Evolutionary conservation across 352 stramenopile species (phyloP).

Genomic region (Globisporangium canariense): DNA sequence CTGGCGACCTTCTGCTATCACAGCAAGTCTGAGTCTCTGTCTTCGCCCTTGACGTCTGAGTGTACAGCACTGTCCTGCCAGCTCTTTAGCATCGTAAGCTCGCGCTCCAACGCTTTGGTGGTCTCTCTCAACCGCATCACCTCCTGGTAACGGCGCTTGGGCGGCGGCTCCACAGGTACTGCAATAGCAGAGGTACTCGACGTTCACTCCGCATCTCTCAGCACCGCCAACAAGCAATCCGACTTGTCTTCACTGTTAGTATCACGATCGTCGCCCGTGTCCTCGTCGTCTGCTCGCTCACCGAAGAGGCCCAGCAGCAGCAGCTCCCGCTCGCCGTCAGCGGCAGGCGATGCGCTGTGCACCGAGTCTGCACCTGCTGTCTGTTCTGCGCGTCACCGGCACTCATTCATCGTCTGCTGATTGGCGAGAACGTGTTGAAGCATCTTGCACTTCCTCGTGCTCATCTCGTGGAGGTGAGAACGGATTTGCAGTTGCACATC

Average conservation of each 20-base stretch:
- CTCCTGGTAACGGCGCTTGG: constrained; percentile 4
- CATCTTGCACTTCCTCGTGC: no score
- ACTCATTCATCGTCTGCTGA: no score
- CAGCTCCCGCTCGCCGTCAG: no score
- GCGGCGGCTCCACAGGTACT: neutral
- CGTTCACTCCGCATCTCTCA: neutral
- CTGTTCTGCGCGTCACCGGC: no score
- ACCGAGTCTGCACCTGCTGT: no score
- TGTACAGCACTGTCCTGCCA: neutral
- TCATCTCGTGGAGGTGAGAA: no score
- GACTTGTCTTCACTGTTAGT: neutral
- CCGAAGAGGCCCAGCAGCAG: no score
- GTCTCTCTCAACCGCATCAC: constrained; percentile 4
- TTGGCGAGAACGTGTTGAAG: no score
- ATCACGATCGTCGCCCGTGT: neutral
- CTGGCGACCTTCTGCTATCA: constrained; percentile 35
- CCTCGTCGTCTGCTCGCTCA: no score
- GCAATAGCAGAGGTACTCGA: neutral
- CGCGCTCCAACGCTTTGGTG: neutral
- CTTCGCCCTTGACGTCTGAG: no score
- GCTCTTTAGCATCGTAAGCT: neutral
- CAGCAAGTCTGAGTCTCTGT: neutral
- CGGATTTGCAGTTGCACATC: no score
- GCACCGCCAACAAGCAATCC: neutral
- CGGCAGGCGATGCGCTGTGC: no score